A percentile compares a stretch with the other conserved stretches of the same genome.
Conservation (phyloP, 148 eudicot species). For the Dianthus caryophyllus region DNA sequence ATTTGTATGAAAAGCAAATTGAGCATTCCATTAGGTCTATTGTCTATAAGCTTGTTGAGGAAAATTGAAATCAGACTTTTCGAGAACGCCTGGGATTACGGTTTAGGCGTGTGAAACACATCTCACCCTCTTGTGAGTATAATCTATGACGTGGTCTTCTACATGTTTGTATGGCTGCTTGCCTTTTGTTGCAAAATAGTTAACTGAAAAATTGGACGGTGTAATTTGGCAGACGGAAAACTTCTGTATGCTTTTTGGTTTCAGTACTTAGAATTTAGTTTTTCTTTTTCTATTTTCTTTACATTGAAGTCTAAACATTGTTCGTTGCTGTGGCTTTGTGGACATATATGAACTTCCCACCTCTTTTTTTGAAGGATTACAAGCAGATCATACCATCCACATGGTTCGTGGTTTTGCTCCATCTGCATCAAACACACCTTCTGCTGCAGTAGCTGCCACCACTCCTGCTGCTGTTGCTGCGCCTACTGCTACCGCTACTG, state of each 20-base stretch:
- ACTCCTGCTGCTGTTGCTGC: constrained; percentile 37
- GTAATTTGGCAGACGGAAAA: not conserved
- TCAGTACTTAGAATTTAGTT: no score
- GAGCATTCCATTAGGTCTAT: no score
- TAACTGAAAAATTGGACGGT: not conserved
- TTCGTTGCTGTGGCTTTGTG: no score
- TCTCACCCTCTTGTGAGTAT: not conserved
- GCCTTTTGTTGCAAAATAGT: not conserved
- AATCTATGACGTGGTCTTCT: not conserved
- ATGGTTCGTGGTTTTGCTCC: constrained; percentile 81
- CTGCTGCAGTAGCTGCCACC: constrained; percentile 34
- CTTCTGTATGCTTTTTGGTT: no score
- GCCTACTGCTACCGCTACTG: constrained; percentile 35
- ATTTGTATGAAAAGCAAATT: no score
- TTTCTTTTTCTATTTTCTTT: no score
- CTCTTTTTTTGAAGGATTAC: constrained; percentile 45
- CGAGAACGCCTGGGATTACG: no score
- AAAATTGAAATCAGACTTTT: no score
- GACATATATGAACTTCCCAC: constrained; percentile 3
- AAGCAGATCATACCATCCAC: constrained; percentile 79
- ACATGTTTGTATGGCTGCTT: not conserved
- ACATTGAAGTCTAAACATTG: no score
- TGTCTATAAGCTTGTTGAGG: no score
- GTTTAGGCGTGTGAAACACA: no score
- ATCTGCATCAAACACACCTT: constrained; percentile 38